Evolutionary conservation across 768 basidiomycete genomes (phyloP), one percentile per base, ranked within the genome.

Genomic region (Jaapia argillacea): DNA sequence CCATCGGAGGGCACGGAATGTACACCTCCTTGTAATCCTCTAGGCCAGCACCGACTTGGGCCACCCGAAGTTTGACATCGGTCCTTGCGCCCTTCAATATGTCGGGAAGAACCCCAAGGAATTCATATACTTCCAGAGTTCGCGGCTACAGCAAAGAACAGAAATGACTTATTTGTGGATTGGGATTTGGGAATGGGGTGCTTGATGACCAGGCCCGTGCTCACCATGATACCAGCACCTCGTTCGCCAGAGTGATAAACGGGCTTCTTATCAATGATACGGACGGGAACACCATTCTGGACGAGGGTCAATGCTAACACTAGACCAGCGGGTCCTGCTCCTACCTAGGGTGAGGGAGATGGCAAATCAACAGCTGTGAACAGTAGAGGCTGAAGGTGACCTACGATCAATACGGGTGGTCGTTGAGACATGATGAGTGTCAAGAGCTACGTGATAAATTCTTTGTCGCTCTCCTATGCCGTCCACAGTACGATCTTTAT

Each of bases 301-400:
- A 55, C 47, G 4, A 74, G 65, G 4, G 60, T 50, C 2, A 71
- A 58, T 3, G 68, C 70, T 40, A 64, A 58, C 38, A 70, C 64
- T 4, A 72, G 58, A 33, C 73, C 71, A 27, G 69, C 62, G 5
- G 71, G 70, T 7, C 71, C 70, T 25, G 62, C 69, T 31, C 71
- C 72, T 25, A 69, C 69, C 70, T 72, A 33, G 16, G 16, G 28
- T 33, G 16, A 10, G 28, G 16, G 28, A 10, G 10, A 10, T 10
- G 28, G 28, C 16, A 33, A 33, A 16, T 33, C 10, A 33, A 10
- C 28, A 10, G 28, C 16, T 10, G 28, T 33, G 28, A 33, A 10
- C 28, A 10, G 28, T 33, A 33, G 28, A 16, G 28, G 16, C 16
- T 10, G 16, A 10, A 33, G 28, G 10, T 10, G 28, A 33, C 28